Conservation (phyloP, 2,329 filamentous ascomycete genomes). For the Colletotrichum costaricense region DNA sequence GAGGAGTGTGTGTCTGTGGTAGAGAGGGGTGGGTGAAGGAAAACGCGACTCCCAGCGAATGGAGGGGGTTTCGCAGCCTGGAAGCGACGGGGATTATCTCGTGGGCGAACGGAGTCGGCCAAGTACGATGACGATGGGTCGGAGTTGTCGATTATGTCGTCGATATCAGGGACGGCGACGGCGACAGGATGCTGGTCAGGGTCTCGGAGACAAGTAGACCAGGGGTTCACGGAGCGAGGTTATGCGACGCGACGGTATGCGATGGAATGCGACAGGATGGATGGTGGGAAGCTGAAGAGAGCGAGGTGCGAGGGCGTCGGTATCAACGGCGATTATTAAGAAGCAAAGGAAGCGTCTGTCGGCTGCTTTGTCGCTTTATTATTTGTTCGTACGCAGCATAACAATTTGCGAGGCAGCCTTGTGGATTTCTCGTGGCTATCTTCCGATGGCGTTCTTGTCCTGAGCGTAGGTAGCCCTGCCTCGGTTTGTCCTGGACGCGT, state of each 20-base stretch:
- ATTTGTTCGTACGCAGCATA: background rate
- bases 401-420: background rate
- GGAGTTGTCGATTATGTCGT: background rate
- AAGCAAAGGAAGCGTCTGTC: background rate
- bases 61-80: background rate
- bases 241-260: conserved; percentile 15
- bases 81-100: conserved; percentile 2
- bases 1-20: conserved; percentile 7
- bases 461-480: background rate
- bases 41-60: conserved; percentile 8
- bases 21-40: conserved; percentile 5
- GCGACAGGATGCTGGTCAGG: background rate
- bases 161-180: background rate
- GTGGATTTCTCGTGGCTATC: background rate
- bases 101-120: conserved; percentile 1
- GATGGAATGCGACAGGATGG: conserved; percentile 3
- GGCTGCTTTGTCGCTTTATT: background rate
- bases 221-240: conserved; percentile 13
- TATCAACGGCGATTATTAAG: background rate
- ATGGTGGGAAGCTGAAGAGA: background rate
- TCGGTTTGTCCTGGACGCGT: background rate
- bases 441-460: background rate
- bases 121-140: conserved; percentile 5
- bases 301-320: background rate
- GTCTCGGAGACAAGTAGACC: background rate